Evolutionary conservation across 768 basidiomycete genomes (phyloP), one percentile per base, ranked within the genome.

Genomic region (Lyophyllum decastes): DNA sequence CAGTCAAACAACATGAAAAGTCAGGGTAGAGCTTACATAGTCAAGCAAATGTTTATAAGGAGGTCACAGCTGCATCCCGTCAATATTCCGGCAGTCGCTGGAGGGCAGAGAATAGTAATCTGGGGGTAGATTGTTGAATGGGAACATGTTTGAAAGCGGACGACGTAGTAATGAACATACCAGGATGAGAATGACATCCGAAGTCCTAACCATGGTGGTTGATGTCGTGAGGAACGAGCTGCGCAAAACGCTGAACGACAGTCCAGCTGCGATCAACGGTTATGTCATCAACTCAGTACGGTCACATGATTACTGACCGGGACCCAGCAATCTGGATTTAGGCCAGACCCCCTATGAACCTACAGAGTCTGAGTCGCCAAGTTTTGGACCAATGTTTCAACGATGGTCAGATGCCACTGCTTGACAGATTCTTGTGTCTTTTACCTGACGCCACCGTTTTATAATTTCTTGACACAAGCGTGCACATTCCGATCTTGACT

Each of bases 1-100:
- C 8, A 52, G 40, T 33, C 35, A 11, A 34, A 8, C 10, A 22
- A 2, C 22, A 34, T 12, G 38, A 43, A n/a, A 3, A 7, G n/a
- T 19, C 8, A 48, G 2, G 16, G 57, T n/a, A 34, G 14, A 30
- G 71, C 85, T 52, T 68, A 92, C 91, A 89, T 72, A 0, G 93
- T 94, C 66, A 95, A 73, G 57, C 80, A 75, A 58, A 95, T 84
- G 74, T 90, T 95, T 73, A 95, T 92, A 64, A 94, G 80, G 47
- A 95, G 76, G 76, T 94, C 93, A 66, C 91, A 93, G 60, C 87
- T 84, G 70, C 93, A 95, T 30, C 93, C 93, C 0, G 89, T 82
- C 56, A 94, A 70, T 65, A 94, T 86, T 2, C 75, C 86, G 0
- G 85, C 90, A 0, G 90, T 90, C 0, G 91, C 92, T 5, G 91